phyloP scores from a whole-genome alignment of 257 asterid genomes.

The Parsonsia alboflavescens region DNA sequence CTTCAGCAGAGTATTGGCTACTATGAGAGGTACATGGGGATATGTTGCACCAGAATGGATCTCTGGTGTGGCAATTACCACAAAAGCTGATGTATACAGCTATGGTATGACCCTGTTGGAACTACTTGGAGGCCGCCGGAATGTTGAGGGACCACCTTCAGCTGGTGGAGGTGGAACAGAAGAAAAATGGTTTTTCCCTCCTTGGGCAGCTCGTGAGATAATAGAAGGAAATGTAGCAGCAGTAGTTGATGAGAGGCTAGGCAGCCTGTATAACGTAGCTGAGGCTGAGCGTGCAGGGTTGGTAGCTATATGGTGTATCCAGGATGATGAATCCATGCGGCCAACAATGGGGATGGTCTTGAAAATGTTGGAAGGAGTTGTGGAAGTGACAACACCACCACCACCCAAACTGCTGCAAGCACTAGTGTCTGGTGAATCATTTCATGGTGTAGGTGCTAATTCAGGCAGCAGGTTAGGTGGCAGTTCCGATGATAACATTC shows the following conservation, averaged over 20 bases:
- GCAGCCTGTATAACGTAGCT: constrained; percentile 26
- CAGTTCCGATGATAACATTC: constrained; percentile 27
- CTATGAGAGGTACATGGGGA: constrained; percentile 87
- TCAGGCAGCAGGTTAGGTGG: constrained; percentile 30
- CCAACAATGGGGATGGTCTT: constrained; percentile 87
- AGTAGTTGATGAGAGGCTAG: constrained; percentile 56
- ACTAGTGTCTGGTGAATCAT: constrained; percentile 75
- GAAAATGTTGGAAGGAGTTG: constrained; percentile 86
- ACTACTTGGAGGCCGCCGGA: constrained; percentile 60
- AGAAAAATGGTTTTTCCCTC: constrained; percentile 71
- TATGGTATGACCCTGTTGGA: constrained; percentile 76
- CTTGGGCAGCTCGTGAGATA: constrained; percentile 61
- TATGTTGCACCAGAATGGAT: constrained; percentile 90
- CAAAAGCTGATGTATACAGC: constrained; percentile 80
- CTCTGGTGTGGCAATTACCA: constrained; percentile 74
- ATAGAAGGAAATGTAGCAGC: constrained; percentile 48
- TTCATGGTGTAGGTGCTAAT: constrained; percentile 44
- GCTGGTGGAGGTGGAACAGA: constrained; percentile 39
- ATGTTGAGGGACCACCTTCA: constrained; percentile 62
- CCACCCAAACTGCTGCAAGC: constrained; percentile 83
- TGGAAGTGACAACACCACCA: constrained; percentile 58
- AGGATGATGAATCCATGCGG: constrained; percentile 62
- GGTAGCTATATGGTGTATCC: constrained; percentile 77
- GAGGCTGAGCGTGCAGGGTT: constrained; percentile 57
- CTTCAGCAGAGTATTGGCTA: constrained; percentile 62